Evolutionary conservation across 2,329 filamentous ascomycete species (phyloP), one percentile per base, ranked within the genome.

Genomic region (Botrytis sinoallii): DNA sequence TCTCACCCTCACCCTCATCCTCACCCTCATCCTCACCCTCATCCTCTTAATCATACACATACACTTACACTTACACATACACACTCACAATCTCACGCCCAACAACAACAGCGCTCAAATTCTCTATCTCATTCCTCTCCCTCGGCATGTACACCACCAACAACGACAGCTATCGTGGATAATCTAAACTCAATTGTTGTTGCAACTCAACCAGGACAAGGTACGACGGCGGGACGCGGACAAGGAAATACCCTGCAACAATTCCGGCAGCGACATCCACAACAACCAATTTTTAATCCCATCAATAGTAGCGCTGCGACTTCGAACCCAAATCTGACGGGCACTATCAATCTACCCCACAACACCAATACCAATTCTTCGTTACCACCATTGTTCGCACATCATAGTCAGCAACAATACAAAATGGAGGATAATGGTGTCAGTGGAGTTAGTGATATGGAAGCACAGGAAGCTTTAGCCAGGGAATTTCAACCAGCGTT

Each of bases 391-490:
- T 52, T 48, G 42, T 70, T 68, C 44, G 65, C 70, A 65, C 44
- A 69, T 63, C 65, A 65, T 25, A 69, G 73, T 66, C 72, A 73
- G n/a, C 76, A 71, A 48, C 70, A 72, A 60, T 75, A 64, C 75
- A 80, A 77, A 64, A 81, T 80, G 79, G 74, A 70, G 44, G 70
- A 46, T 18, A 38, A 55, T 29, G 69, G 70, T 16, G 60, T 74
- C 55, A 73, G 74, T 65, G 71, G 70, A 22, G 52, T 74, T 48
- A 74, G 74, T 60, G 79, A 81, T 71, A 46, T 82, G 63, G 80
- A 79, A 18, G 88, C 88, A 70, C 89, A 91, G 81, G 88, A 91
- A 81, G 87, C 86, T 65, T 86, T 89, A 44, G 89, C 89, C 16
- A 83, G 86, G 73, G 85, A 88, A 57, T 91, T 89, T 79, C 85